Evolutionary conservation across 345 rosid species (phyloP).

Genomic region (Citropsis articulata): DNA sequence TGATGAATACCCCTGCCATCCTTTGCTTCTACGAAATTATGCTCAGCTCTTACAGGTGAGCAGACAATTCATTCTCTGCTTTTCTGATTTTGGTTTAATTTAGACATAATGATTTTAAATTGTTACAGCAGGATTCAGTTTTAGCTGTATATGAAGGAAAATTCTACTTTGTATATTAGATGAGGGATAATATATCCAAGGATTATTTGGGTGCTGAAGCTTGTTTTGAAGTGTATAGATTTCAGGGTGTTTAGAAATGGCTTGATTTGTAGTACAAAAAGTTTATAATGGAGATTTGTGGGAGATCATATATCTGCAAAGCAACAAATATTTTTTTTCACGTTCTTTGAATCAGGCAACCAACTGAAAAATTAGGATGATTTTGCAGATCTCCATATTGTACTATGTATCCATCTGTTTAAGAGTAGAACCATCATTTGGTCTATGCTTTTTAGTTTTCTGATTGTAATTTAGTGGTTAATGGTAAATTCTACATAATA

Average conservation of each 20-base stretch:
- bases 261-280: neutral
- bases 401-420: neutral
- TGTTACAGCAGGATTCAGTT: neutral
- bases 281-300: neutral
- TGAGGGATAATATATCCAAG: neutral
- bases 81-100: constrained; percentile 1
- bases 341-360: neutral
- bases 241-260: neutral
- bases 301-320: neutral
- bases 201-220: neutral
- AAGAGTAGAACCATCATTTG: neutral
- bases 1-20: constrained; percentile 68
- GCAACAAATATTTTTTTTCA: too few relatives aligned
- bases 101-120: neutral
- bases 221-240: too few relatives aligned
- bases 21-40: constrained; percentile 65
- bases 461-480: neutral
- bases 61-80: neutral
- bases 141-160: neutral
- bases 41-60: constrained; percentile 71
- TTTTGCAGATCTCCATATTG: neutral
- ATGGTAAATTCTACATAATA: neutral
- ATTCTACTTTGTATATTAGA: neutral
- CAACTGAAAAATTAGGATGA: neutral
- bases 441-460: neutral